Evolutionary conservation across 2,329 filamentous ascomycete species (phyloP), one percentile per base, ranked within the genome.

Genomic region (Calonectria pseudoreteaudii): DNA sequence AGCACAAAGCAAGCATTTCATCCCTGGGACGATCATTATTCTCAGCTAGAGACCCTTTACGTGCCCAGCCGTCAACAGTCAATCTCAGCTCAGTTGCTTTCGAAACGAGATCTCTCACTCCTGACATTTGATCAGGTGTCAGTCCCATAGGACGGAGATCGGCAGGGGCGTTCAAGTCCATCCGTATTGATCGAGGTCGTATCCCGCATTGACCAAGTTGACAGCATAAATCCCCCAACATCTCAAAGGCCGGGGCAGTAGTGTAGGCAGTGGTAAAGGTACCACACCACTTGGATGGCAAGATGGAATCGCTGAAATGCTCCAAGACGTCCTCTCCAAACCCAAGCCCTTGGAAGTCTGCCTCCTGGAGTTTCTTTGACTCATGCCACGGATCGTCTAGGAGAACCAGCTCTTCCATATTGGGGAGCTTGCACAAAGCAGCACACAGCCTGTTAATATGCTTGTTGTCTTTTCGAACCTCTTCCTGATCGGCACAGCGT

Each of bases 1-100:
- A 62, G 56, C 56, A 62, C 23, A 62, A 11, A 11, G 56, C 56
- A 38, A 62, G 56, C 56, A 62, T 62, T n/a, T 62, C 56, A 18
- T 62, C 56, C 14, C 9, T 41, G 36, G 36, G 34, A 11, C 56
- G 56, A 41, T 62, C 23, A n/a, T 62, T 62, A 23, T 62, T 41
- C 36, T 62, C 56, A 7, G 56, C 56, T 6, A 62, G 56, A 30
- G 56, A 62, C 16, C 14, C 23, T 20, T 62, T 62, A 6, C 56
- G 34, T n/a, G 56, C 56, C 56, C 56, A 62, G 18, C 56, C 56
- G 16, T 62, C 56, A 13, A 62, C 36, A 7, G 7, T 41, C 13
- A 62, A 38, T 18, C 18, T 38, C 13, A 62, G 10, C 1, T 23
- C 38, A 0, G 14, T 38, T 20, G 56, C 56, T 62, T 28, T 62